Base-by-base conservation (phyloP, 169 alveolate species). In the Toxoplasma gondii region DNA sequence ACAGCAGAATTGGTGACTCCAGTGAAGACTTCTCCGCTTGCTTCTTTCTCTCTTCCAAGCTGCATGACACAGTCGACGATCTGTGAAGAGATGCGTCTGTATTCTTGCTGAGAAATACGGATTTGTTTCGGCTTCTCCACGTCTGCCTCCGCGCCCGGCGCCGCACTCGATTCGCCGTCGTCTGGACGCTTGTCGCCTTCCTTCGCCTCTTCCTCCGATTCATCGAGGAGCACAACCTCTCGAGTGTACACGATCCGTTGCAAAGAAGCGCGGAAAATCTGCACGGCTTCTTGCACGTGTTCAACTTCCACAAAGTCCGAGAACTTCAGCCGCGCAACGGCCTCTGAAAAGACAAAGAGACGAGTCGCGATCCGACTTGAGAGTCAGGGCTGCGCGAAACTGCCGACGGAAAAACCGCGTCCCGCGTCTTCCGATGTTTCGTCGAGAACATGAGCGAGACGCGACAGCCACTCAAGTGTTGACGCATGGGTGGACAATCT, bases 261-360 rank as follows among this genome's bases (percentile, higher is more conserved):
- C 43, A 91, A 91, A 10, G 94, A 91, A n/a, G 91, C 91, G 10
- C 94, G 45, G 45, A 91, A 91, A 44, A 91, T 91, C 36, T 58
- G 69, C 67, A 81, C 91, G 70, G 94, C 94, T 36, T 91, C 94
- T 54, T 82, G 58, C 67, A 82, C 94, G 69, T 91, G 94, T 22
- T 91, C 84, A 27, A 64, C 84, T 31, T 29, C 34, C 38, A 91
- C 94, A 38, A 91, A 91, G 84, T 91, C 94, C 67, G 88, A 64
- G 86, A 91, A 91, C 84, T 81, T 87, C 64, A 93, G 87, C 54
- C 93, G 74, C 7, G 95, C 95, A 44, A 93, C 91, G 10, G 95
- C 93, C 92, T 93, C 94, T 49, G 92, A 58, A 45, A 86, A 86
- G 49, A 12, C 58, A 49, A 12, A 49, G 4, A 49, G 22, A 49